Base-by-base conservation (phyloP, 106 monocot genomes). In the Vanilla planifolia region DNA sequence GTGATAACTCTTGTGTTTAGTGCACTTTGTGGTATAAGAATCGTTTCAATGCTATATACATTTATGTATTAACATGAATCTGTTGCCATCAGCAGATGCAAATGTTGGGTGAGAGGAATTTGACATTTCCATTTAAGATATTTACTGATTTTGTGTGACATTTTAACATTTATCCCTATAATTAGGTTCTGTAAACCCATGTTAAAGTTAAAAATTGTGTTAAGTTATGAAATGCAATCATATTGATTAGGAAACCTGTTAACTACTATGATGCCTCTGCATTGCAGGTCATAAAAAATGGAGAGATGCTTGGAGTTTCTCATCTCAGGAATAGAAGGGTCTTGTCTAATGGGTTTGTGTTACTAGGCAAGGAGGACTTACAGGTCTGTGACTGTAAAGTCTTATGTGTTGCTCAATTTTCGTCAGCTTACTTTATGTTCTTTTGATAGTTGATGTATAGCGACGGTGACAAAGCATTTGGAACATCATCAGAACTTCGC, bases 241-340 rank as follows among this genome's bases (percentile, higher is more conserved):
- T 53, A 32, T 8, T 30, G 6, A 4, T 53, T 6, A 53, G 30
- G 15, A 53, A 53, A 16, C n/a, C 28, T 6, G 15, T 32, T 27
- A 28, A 53, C 3, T n/a, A 32, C 30, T 19, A 20, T 28, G 0
- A 15, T 57, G 57, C 6, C 35, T 57, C 29, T 57, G 17, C 35
- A 2, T 67, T 27, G 32, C 72, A 98, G 98, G 98, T 98, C 11
- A 98, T 98, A 61, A 92, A 83, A 48, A 98, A 98, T 63, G 98
- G 98, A 59, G 98, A 98, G 65, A 98, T 98, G 98, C 98, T 98
- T 73, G 98, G 98, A 71, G 98, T 98, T 67, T 98, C 98, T 37
- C 98, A 98, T 73, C 79, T 98, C 34, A 79, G 98, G 62, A 98
- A 88, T 68, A 71, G 98, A 76, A 81, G 92, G 75, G 92, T 98